Evolutionary conservation across 78 protist species (phyloP).

Genomic region (Dictyostelium brefeldianum): DNA sequence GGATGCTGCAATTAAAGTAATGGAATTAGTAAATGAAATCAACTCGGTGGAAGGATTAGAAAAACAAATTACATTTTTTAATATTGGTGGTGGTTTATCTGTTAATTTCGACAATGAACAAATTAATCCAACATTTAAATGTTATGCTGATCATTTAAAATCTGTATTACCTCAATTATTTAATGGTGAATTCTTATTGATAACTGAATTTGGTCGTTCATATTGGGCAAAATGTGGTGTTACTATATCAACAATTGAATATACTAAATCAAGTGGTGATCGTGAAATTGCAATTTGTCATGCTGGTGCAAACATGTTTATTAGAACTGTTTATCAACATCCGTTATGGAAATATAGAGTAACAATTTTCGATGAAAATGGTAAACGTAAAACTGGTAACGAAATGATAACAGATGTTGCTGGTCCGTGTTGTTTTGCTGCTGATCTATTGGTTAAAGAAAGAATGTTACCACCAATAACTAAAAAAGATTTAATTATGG

Average conservation of each 20-base stretch:
- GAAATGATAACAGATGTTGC: conserved; percentile 41
- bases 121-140: conserved; percentile 46
- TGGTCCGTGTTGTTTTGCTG: conserved; percentile 79
- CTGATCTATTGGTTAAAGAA: conserved; percentile 55
- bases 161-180: conserved; percentile 38
- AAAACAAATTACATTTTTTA: conserved; percentile 37
- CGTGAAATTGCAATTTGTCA: conserved; percentile 49
- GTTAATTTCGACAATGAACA: conserved; percentile 55
- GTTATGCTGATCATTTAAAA: conserved; percentile 26
- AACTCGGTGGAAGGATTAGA: neutral
- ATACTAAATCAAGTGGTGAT: conserved; percentile 46
- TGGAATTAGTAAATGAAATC: conserved; percentile 33
- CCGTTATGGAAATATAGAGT: conserved; percentile 68
- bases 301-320: conserved; percentile 56
- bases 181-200: conserved; percentile 33
- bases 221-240: conserved; percentile 76
- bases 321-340: conserved; percentile 66
- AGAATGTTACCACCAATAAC: conserved; percentile 28
- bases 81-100: conserved; percentile 75
- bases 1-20: conserved; percentile 22
- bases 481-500: conserved; percentile 41
- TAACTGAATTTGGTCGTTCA: conserved; percentile 64
- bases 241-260: conserved; percentile 26
- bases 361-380: conserved; percentile 19
- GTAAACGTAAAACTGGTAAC: conserved; percentile 15